Evolutionary conservation across 139 green algal species (phyloP).

Genomic region (Coelastrella sp.): DNA sequence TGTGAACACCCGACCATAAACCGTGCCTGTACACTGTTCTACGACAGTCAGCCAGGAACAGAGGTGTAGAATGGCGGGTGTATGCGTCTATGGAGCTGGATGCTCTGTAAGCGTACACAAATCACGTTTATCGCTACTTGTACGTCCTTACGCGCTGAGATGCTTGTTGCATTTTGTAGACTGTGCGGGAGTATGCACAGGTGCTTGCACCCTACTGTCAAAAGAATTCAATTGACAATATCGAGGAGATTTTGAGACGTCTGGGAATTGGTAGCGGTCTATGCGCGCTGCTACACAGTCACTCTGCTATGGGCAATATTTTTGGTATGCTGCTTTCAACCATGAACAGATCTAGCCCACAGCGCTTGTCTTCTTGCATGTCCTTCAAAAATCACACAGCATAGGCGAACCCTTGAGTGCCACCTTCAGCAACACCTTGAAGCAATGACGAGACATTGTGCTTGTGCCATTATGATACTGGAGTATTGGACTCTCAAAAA

Average conservation of each 20-base stretch:
- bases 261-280: slow-evolving; percentile 12
- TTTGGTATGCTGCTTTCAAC: not conserved
- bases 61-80: not conserved
- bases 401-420: too few species aligned
- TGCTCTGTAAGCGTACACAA: not conserved
- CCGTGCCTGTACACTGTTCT: not conserved
- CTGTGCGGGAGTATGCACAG: not conserved
- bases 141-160: too few species aligned
- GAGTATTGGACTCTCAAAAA: too few species aligned
- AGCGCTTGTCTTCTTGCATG: too few species aligned
- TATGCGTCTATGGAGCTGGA: not conserved
- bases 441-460: too few species aligned
- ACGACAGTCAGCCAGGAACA: not conserved
- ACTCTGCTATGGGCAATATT: not conserved
- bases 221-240: not conserved
- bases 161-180: not conserved
- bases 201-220: not conserved
- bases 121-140: too few species aligned
- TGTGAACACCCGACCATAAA: too few species aligned
- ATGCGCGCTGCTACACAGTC: not conserved
- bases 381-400: too few species aligned
- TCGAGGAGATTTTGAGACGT: not conserved
- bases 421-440: not conserved
- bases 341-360: too few species aligned
- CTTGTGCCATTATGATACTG: too few species aligned